A percentile compares a stretch with the other conserved stretches of the same genome.
phyloP scores from a whole-genome alignment of 139 green algal species.

The Closterium sp. region DNA sequence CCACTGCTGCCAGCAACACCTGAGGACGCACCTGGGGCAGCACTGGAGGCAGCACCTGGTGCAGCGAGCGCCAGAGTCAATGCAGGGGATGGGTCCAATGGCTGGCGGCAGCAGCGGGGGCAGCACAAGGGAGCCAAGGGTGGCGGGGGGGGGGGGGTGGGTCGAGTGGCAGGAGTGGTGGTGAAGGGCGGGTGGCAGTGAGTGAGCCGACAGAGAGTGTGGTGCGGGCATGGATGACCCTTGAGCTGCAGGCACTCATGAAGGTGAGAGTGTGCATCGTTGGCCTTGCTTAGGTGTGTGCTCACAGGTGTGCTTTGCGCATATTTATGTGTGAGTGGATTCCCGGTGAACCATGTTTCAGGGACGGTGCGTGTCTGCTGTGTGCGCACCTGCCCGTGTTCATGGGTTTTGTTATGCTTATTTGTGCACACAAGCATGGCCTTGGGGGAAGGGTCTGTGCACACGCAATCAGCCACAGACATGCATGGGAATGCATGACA shows the following conservation, averaged over 20 bases:
- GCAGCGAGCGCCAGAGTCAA: background rate
- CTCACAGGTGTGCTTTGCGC: too few species aligned
- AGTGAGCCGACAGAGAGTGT: background rate
- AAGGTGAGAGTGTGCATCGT: background rate
- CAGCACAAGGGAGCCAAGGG: too few species aligned
- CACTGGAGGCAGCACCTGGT: background rate
- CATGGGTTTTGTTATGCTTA: too few species aligned
- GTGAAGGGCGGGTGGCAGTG: background rate
- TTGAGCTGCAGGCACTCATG: background rate
- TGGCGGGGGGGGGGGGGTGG: too few species aligned
- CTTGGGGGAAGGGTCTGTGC: background rate
- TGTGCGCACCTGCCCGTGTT: too few species aligned
- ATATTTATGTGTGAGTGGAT: background rate
- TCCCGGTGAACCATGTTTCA: too few species aligned
- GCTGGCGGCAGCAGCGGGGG: background rate
- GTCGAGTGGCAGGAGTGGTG: too few species aligned
- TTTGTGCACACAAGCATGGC: background rate
- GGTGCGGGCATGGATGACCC: background rate
- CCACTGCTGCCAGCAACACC: too few species aligned
- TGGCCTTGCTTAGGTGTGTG: background rate
- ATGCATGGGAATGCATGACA: too few species aligned
- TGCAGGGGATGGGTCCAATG: background rate
- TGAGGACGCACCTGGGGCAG: too few species aligned
- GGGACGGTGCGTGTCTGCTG: too few species aligned
- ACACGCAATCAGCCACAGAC: too few species aligned